Evolutionary conservation across 2,329 filamentous ascomycete species (phyloP), one percentile per base, ranked within the genome.

Genomic region (Lasiodiplodia gonubiensis): DNA sequence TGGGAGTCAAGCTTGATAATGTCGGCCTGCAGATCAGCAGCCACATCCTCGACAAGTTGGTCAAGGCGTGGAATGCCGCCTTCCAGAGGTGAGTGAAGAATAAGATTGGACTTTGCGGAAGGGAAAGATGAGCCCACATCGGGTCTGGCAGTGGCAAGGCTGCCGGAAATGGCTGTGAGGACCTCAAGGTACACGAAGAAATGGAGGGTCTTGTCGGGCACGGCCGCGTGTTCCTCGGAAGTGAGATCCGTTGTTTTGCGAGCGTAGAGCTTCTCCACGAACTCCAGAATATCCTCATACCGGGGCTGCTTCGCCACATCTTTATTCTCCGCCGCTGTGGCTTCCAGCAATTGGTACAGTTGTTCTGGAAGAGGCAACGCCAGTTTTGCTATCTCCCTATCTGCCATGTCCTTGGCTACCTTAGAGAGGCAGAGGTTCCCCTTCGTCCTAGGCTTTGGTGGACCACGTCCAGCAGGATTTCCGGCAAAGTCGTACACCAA

Each of bases 1-100:
- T 89, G 86, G 1, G 92, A 88, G 73, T 89, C 86, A 12, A 96
- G 75, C 23, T 86, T 85, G 37, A 95, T 80, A 3, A 94, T 74
- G 70, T 94, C 88, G 3, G 91, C 89, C 7, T 80, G 81, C 6
- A 91, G 80, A 39, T 88, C 84, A 14, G 81, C 80, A 0, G 91
- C 90, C 52, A 90, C 80, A 61, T 87, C 84, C 68, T 87, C 83
- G 2, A 94, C 86, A n/a, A 92, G 80, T 3, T 81, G 78, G 70
- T 89, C 85, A 42, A 92, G 78, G 69, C 86, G 84, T 55, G 77
- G 75, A 66, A 83, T 86, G 48, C 82, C 85, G 55, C 86, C 84
- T 51, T 85, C 82, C 30, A 83, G 82, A 1, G 88, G 86, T 69
- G 88, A 89, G 67, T 88, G 85, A 14, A 90, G 78, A 5, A 86